Conservation (phyloP, 805 yeast species). For the Jamesozyma gamospora region DNA sequence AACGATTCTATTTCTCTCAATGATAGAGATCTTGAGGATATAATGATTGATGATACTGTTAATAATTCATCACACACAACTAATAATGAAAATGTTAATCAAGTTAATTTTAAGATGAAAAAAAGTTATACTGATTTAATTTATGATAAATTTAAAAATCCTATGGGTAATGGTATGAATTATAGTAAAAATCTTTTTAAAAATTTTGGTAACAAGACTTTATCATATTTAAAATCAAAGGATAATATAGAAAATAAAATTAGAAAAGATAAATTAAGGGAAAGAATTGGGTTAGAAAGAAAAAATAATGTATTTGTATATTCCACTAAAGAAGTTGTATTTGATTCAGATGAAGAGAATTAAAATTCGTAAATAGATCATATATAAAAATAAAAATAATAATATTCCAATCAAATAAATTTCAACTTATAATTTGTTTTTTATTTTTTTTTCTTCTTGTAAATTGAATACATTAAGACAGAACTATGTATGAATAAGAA, state of each 20-base stretch:
- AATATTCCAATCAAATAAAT: no score
- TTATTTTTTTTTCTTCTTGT: no score
- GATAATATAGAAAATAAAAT: slow-evolving; percentile 10
- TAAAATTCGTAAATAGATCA: no score
- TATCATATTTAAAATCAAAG: slow-evolving; percentile 30
- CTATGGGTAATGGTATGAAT: slow-evolving; percentile 33
- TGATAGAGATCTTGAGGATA: not conserved
- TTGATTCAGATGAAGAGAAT: slow-evolving; percentile 16
- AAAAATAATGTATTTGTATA: slow-evolving; percentile 35
- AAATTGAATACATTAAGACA: no score
- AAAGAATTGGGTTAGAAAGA: slow-evolving; percentile 19
- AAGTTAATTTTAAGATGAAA: slow-evolving; percentile 11
- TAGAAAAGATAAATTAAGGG: slow-evolving; percentile 19
- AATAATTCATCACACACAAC: no score
- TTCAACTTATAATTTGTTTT: no score
- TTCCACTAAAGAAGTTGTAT: slow-evolving; percentile 34
- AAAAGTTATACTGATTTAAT: slow-evolving; percentile 15
- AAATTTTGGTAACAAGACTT: slow-evolving; percentile 49
- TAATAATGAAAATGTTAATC: slow-evolving; percentile 17
- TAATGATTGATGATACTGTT: not conserved
- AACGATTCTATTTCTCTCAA: not conserved
- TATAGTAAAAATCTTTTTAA: slow-evolving; percentile 47
- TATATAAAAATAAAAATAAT: no score
- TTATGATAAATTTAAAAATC: slow-evolving; percentile 16
- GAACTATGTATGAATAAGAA: no score